phyloP scores from a whole-genome alignment of 768 basidiomycete genomes.

The Suillus sp. region DNA sequence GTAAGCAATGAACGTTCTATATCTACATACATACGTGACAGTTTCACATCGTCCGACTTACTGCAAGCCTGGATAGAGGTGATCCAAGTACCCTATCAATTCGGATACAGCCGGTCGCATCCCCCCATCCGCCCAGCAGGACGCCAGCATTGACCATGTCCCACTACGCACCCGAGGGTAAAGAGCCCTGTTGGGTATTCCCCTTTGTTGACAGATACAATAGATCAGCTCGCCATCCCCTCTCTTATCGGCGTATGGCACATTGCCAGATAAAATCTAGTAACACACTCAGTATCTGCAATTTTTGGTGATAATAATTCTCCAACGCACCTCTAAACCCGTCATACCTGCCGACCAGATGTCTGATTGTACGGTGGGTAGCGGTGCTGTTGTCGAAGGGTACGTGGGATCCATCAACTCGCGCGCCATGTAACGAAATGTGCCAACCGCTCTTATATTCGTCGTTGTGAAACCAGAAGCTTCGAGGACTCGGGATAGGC shows the following conservation, averaged over 20 bases:
- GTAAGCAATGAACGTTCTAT: not conserved
- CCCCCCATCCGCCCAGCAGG: not conserved
- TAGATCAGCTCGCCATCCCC: not conserved
- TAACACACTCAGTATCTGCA: not conserved
- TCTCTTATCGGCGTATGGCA: not conserved
- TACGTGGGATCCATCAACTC: constrained; percentile 31
- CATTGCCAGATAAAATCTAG: constrained; percentile 12
- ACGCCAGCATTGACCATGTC: not conserved
- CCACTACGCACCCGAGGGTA: not conserved
- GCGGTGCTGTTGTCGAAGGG: constrained; percentile 18
- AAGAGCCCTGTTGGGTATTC: not conserved
- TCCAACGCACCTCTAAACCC: constrained; percentile 34
- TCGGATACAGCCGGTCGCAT: not conserved
- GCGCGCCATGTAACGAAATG: constrained; percentile 42
- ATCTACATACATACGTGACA: not conserved
- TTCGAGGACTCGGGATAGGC: constrained; percentile 40
- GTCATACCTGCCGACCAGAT: constrained; percentile 42
- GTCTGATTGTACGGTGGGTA: constrained; percentile 32
- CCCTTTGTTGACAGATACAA: not conserved
- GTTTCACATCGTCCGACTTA: not conserved
- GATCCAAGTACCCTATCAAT: not conserved
- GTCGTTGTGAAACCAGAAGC: constrained; percentile 39
- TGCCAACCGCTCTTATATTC: constrained; percentile 30
- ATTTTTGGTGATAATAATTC: not conserved
- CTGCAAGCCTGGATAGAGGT: not conserved